Evolutionary conservation across 2,329 filamentous ascomycete species (phyloP).

Genomic region (Aspergillus pseudonomiae): DNA sequence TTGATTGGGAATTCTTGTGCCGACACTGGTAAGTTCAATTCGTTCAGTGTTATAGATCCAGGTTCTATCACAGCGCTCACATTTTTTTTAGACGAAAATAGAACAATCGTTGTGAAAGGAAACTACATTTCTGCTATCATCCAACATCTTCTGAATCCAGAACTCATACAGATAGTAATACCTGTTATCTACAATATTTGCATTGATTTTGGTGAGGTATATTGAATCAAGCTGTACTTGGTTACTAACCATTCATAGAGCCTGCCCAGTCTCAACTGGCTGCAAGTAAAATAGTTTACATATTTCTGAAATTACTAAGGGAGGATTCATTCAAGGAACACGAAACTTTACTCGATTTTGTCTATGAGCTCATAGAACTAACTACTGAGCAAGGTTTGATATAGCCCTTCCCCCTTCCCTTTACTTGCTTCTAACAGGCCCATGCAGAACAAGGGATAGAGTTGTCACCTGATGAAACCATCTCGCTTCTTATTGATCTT

Average conservation of each 20-base stretch:
- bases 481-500: conserved; percentile 39
- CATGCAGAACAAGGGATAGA: conserved; percentile 38
- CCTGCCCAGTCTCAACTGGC: conserved; percentile 44
- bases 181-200: conserved; percentile 52
- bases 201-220: conserved; percentile 44
- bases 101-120: conserved; percentile 41
- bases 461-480: conserved; percentile 37
- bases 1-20: conserved; percentile 51
- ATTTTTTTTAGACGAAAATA: conserved; percentile 42
- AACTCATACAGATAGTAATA: conserved; percentile 43
- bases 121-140: conserved; percentile 45
- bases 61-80: not conserved
- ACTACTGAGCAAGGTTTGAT: conserved; percentile 42
- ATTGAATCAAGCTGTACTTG: not conserved
- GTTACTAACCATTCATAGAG: conserved; percentile 34
- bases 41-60: not conserved
- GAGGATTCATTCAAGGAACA: conserved; percentile 36
- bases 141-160: conserved; percentile 36
- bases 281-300: conserved; percentile 39
- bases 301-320: conserved; percentile 39
- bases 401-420: not conserved
- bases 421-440: conserved; percentile 10
- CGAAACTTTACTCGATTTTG: conserved; percentile 37
- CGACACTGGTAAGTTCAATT: conserved; percentile 39
- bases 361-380: conserved; percentile 45